These are phyloP conservation scores for Brettanomyces bruxellensis DNA, from an alignment of 805 yeast genomes.

Conservation along the genomic window DNA sequence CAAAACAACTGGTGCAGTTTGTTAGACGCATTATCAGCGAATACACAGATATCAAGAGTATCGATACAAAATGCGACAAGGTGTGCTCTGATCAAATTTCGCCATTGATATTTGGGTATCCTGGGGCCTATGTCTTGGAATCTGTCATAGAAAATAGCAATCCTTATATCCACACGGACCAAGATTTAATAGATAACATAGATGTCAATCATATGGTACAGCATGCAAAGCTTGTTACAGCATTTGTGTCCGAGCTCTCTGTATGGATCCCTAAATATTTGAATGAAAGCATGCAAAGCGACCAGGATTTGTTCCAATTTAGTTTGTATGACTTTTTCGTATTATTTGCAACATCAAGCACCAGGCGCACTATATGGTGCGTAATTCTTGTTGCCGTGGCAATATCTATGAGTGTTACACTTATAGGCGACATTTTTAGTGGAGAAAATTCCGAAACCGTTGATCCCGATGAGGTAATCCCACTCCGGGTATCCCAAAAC, in stretches of 20 bases:
- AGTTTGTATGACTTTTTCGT: constrained; percentile 4
- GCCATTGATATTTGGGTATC: constrained; percentile 75
- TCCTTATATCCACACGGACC: constrained; percentile 64
- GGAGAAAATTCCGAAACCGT: background rate
- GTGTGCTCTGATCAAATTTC: constrained; percentile 93
- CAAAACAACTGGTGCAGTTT: constrained; percentile 45
- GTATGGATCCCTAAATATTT: background rate
- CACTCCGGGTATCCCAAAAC: background rate
- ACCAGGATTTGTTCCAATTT: constrained; percentile 5
- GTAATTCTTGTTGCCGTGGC: background rate
- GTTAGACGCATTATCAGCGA: constrained; percentile 49
- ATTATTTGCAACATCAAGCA: constrained; percentile 8
- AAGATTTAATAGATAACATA: constrained; percentile 76
- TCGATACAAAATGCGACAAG: constrained; percentile 77
- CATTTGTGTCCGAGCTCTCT: constrained; percentile 59
- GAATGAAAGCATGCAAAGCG: background rate
- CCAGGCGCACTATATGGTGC: constrained; percentile 6
- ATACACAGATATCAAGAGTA: constrained; percentile 61
- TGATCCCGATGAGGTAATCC: background rate
- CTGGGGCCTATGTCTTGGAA: constrained; percentile 78
- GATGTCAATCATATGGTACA: constrained; percentile 72
- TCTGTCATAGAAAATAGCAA: constrained; percentile 54
- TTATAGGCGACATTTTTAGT: background rate
- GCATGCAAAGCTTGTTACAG: constrained; percentile 70
- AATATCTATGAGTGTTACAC: background rate